phyloP scores from a whole-genome alignment of 176 grass and related monocot species.

The Poa pratensis region DNA sequence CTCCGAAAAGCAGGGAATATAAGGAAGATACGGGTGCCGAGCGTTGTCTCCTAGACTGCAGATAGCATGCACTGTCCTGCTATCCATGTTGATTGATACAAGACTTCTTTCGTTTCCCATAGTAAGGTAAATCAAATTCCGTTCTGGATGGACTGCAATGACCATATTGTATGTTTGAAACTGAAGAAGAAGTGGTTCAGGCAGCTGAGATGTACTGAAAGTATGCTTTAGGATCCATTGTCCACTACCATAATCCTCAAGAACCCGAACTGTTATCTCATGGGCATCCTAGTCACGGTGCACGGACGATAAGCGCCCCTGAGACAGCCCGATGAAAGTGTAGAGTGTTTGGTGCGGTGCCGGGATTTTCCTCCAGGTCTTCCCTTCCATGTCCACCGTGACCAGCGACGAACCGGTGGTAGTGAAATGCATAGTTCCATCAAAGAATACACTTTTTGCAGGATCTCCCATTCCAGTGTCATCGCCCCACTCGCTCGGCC shows the following conservation, averaged over 20 bases:
- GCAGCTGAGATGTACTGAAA: background rate
- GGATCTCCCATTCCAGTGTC: background rate
- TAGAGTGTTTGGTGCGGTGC: background rate
- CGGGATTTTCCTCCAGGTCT: background rate
- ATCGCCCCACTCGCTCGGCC: background rate
- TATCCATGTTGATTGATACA: background rate
- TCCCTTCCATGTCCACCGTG: background rate
- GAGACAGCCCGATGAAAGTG: background rate
- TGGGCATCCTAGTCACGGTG: background rate
- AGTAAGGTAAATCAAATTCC: background rate
- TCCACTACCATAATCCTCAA: background rate
- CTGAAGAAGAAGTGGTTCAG: background rate
- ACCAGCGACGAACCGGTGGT: background rate
- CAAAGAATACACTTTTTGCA: background rate
- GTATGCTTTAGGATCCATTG: background rate
- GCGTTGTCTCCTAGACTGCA: background rate
- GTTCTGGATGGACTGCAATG: slow-evolving; percentile 3
- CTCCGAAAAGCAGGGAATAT: background rate
- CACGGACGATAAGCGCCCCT: background rate
- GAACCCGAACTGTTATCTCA: background rate
- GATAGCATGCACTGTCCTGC: background rate
- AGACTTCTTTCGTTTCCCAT: background rate
- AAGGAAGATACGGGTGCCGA: background rate
- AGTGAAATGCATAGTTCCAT: background rate
- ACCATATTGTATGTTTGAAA: background rate